Evolutionary conservation across 495 filamentous ascomycete species (phyloP).

Genomic region (Wilcoxina mikolae): DNA sequence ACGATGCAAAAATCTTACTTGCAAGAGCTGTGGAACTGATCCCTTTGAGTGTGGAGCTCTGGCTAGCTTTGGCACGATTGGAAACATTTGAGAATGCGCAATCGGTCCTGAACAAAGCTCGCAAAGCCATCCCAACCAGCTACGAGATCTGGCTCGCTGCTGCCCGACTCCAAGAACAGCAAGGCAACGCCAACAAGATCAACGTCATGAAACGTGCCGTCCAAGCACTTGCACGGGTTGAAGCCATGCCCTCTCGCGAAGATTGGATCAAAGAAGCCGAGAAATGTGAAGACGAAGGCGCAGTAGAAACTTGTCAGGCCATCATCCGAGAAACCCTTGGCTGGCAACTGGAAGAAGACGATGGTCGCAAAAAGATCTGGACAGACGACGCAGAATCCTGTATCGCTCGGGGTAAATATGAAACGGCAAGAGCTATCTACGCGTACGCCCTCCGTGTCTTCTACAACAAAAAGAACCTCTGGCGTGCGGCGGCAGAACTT

Average conservation of each 20-base stretch:
- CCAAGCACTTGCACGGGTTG: constrained; percentile 75
- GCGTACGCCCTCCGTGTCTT: constrained; percentile 82
- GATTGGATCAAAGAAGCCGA: constrained; percentile 95
- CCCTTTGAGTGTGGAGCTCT: constrained; percentile 80
- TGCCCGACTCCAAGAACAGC: constrained; percentile 79
- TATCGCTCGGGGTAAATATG: constrained; percentile 63
- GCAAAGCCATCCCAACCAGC: constrained; percentile 80
- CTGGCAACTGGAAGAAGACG: constrained; percentile 88
- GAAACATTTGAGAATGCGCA: constrained; percentile 83
- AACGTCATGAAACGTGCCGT: constrained; percentile 92
- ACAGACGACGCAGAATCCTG: constrained; percentile 76
- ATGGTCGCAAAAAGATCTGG: constrained; percentile 89
- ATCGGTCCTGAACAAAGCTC: constrained; percentile 84
- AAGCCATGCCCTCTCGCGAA: constrained; percentile 90
- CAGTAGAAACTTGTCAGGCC: constrained; percentile 65
- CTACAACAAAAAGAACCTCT: constrained; percentile 63
- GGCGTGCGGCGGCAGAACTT: constrained; percentile 78
- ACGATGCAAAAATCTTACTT: constrained; percentile 70
- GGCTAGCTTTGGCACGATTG: constrained; percentile 80
- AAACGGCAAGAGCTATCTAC: constrained; percentile 84
- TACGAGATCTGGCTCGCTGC: constrained; percentile 95
- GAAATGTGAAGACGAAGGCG: constrained; percentile 85
- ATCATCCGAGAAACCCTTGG: constrained; percentile 90
- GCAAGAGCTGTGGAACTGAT: constrained; percentile 91
- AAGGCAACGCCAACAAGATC: constrained; percentile 54